These are phyloP conservation scores for Seiridium unicorne DNA, from an alignment of 2,329 filamentous ascomycete genomes.

Conservation along the genomic window DNA sequence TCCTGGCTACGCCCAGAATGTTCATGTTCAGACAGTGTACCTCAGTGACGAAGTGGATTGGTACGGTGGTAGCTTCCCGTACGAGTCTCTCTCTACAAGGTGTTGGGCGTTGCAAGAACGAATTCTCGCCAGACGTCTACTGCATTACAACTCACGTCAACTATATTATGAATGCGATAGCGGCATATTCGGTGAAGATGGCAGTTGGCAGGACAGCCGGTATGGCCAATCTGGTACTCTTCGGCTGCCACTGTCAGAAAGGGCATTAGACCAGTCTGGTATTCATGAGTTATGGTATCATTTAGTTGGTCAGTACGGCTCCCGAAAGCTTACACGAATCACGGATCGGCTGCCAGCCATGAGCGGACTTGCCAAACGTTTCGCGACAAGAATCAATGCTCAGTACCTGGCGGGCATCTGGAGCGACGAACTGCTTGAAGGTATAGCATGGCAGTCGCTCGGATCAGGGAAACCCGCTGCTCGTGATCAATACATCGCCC, in stretches of 20 bases:
- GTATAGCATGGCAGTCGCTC: slow-evolving; percentile 13
- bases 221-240: background rate
- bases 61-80: background rate
- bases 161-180: slow-evolving; percentile 8
- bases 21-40: background rate
- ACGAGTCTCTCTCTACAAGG: background rate
- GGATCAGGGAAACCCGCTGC: background rate
- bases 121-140: slow-evolving; percentile 3
- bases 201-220: background rate
- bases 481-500: slow-evolving; percentile 11
- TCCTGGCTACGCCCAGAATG: slow-evolving; percentile 6
- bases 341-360: slow-evolving; percentile 16
- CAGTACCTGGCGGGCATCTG: slow-evolving; percentile 16
- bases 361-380: slow-evolving; percentile 13
- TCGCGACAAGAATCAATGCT: slow-evolving; percentile 5
- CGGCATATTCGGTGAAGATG: slow-evolving; percentile 7
- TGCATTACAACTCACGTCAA: slow-evolving; percentile 5
- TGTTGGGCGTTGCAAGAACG: slow-evolving; percentile 9
- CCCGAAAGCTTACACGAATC: slow-evolving; percentile 9
- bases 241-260: background rate
- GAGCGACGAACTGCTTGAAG: slow-evolving; percentile 11
- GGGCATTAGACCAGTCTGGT: background rate
- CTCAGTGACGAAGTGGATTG: slow-evolving; percentile 1
- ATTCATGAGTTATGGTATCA: background rate
- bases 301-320: background rate